Evolutionary conservation across 352 stramenopile species (phyloP), one percentile per base, ranked within the genome.

Genomic region (Phytophthora boehmeriae): DNA sequence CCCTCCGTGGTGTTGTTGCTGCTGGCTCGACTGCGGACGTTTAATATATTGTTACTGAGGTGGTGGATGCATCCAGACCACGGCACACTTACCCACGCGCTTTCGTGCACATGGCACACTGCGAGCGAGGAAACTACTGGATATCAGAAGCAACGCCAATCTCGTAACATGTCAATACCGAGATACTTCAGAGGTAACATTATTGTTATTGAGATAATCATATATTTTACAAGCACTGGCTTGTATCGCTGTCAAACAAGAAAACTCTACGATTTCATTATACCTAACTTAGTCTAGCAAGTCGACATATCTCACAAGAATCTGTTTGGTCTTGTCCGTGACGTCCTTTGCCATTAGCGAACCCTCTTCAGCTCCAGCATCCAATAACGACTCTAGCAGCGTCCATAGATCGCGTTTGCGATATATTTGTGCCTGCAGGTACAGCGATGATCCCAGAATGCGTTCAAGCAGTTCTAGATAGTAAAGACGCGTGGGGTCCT

Each of bases 281-380:
- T 16, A 13, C 13, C 8, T 42, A 42, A n/a, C n/a, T 80, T 54
- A 92, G 63, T 92, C 83, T 14, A 92, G 54, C 27, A 85, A 41
- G 42, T 92, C 76, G 19, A 90, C 79, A 36, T 84, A 74, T n/a
- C 59, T 59, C 5, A 92, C 52, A 13, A 92, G 54, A 36, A 90
- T 78, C 22, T 69, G 65, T 17, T 85, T 76, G 17, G 77, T 68
- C 34, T 63, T 60, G 30, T 73, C 36, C 0, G 75, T 63, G 3
- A 82, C 66, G 0, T 77, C 57, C 2, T 30, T 45, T 0, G 80
- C 75, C 52, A 89, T 48, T 1, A 38, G 34, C 8, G 78, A 75
- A 50, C 89, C 80, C 2, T 82, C 74, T 2, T 68, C 48, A 0
- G 53, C 66, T 8, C 73, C 82, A 9, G 58, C 59, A 6, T 60